Evolutionary conservation across 2,329 filamentous ascomycete species (phyloP), one percentile per base, ranked within the genome.

Genomic region (Sporothrix protearum): DNA sequence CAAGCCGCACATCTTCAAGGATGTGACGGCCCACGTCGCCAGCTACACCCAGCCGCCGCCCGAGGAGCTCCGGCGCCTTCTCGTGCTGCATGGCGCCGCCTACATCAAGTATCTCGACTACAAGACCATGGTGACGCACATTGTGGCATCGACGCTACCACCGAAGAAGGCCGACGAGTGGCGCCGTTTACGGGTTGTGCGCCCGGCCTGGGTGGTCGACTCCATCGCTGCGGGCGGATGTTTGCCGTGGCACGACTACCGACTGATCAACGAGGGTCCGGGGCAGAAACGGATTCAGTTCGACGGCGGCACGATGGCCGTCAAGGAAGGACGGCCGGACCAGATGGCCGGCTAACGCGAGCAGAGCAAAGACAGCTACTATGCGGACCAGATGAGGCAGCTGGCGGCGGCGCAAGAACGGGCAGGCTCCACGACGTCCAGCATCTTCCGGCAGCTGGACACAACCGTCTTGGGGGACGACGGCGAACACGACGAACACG

Each of bases 31-130:
- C 10, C 93, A 97, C 80, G 91, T 99, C 30, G 97, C 94, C 76
- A 96, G 96, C 66, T 99, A 98, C 79, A 99, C 96, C 0, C 95
- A 98, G 77, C 96, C 96, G 0, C 93, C 94, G 1, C 84, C 97
- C 69, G 94, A 94, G 76, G 89, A 97, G 84, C 87, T 99, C 22
- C 95, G 97, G 82, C 89, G 85, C 69, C 86, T 97, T 73, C 91
- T 99, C 71, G 95, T 99, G 22, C 88, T 91, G 76, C 90, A 98
- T 87, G 96, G 96, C n/a, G 96, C 94, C 42, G 92, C 92, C 0
- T 98, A 97, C 76, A 86, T 97, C 73, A 96, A 99, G 79, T 98
- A 98, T 77, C 84, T 99, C 12, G 94, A 97, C 80, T 92, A 90
- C 49, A 99, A 99, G 83, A 98, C 95, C 0, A 91, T 92, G 79